Evolutionary conservation across 805 yeast species (phyloP).

Genomic region (Kazachstania bromeliacearum): DNA sequence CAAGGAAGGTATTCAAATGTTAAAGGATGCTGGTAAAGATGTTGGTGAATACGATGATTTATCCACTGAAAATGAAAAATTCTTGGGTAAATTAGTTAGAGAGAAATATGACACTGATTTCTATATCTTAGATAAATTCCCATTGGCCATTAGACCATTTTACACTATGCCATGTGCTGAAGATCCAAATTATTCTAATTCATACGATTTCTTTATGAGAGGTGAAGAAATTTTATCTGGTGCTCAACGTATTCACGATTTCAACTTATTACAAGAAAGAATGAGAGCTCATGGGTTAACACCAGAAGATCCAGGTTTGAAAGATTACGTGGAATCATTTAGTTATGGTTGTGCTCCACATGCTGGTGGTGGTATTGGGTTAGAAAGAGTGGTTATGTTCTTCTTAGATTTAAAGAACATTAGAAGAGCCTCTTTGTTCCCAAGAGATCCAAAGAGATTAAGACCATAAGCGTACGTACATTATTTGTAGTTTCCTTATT

Average conservation of each 20-base stretch:
- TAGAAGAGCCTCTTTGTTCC: constrained; percentile 97
- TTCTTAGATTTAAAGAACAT: constrained; percentile 93
- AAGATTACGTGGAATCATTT: constrained; percentile 89
- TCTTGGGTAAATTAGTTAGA: constrained; percentile 82
- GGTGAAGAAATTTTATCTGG: constrained; percentile 99
- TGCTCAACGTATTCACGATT: constrained; percentile 98
- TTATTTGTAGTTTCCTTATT: not conserved
- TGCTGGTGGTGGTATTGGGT: constrained; percentile 99
- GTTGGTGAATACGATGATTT: constrained; percentile 74
- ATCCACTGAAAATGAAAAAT: constrained; percentile 88
- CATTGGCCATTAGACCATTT: constrained; percentile 92
- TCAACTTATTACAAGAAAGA: constrained; percentile 70
- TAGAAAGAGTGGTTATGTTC: constrained; percentile 98
- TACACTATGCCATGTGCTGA: constrained; percentile 98
- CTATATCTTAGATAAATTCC: constrained; percentile 97
- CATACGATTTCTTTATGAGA: constrained; percentile 99
- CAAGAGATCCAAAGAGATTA: constrained; percentile 94
- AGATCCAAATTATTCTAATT: constrained; percentile 88
- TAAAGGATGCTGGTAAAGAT: constrained; percentile 74
- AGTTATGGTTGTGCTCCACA: constrained; percentile 95
- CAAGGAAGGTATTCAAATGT: constrained; percentile 83
- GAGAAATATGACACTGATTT: constrained; percentile 96
- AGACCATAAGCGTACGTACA: constrained; percentile 48
- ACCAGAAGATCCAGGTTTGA: constrained; percentile 70
- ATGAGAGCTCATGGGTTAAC: constrained; percentile 77